Evolutionary conservation across 1,139 yeast genomes (phyloP), one percentile per base, ranked within the genome.

Genomic region (Suhomyces yuchorum): DNA sequence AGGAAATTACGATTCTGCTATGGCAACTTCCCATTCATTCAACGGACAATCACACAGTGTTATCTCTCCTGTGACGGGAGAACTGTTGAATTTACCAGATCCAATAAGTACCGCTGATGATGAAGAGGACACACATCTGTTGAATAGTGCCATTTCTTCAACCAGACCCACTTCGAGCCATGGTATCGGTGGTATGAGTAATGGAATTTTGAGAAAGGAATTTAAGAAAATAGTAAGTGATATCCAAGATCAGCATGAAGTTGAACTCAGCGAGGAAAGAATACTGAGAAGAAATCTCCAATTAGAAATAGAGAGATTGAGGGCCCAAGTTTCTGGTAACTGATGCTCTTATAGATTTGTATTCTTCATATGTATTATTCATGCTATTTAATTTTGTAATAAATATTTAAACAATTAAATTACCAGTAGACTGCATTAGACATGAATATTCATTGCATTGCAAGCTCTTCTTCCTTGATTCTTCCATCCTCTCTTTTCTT

Each of bases 141-240:
- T 54, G 4, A 40, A 36, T n/a, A 56, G 54, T 40, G 58, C 49
- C 15, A 12, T 45, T 17, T 45, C 51, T 8, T 49, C 58, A 5
- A 53, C 60, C 24, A 55, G 61, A 46, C 66, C 65, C 19, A 55
- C 56, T 5, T 58, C 63, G 1, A 41, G 46, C 23, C 47, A 46
- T 14, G 43, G 47, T 14, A 18, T 33, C 30, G 37, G 43, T n/a
- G 47, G 46, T 8, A 67, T 61, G 53, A 70, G 75, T 56, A 73
- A 65, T 45, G 77, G 73, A 1, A 81, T 85, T 1, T 68, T 87
- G 56, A 74, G 91, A 49, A 79, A 83, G 56, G 92, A 87, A 64
- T 87, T 87, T 70, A 83, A 82, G 59, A 82, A 81, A 57, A 77
- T 87, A 37, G 84, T 87, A 1, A 71, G 74, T 47, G 86, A 82